Evolutionary conservation across 1,284 basidiomycete genomes (phyloP), one percentile per base, ranked within the genome.

Genomic region (Earliella scabrosa): DNA sequence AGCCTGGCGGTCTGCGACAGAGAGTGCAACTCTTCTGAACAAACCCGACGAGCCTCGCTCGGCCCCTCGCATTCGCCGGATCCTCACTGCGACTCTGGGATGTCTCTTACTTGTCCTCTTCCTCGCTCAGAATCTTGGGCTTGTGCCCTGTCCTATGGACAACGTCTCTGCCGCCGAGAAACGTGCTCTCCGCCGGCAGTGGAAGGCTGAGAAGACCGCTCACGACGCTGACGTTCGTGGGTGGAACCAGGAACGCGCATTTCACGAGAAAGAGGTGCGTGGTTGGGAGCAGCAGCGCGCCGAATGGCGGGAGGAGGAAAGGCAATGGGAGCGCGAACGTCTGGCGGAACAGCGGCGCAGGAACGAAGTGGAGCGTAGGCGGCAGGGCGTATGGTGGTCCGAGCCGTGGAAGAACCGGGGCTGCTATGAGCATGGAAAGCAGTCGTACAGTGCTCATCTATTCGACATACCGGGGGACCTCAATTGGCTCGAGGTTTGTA

Each of bases 371-470:
- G 43, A 34, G 34, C 58, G 52, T 56, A 35, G 59, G 59, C 11
- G 47, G 58, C 32, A 50, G 31, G 59, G 59, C 23, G 54, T 63
- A 31, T 52, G 52, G 21, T 65, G 64, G 64, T 57, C 54, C 3
- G 51, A 52, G 27, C 50, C 54, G 20, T 26, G 39, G 2, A 54
- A 47, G 7, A 52, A 60, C 32, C 16, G 26, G 10, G 38, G 50
- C 14, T 65, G 64, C 41, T 40, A 39, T 10, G 32, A 52, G 18
- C 60, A 52, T 32, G 57, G 56, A n/a, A 58, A 43, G 16, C 54
- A 61, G 14, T 45, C 50, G n/a, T 60, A 65, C 20, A 46, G 45
- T 16, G 59, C 64, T 4, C 21, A 45, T 24, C 35, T 66, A 6
- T 36, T 27, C 32, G 58, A 56, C 43, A 48, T 65, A 9, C 61